These are phyloP conservation scores for Trichoderma erinaceum DNA, from an alignment of 495 filamentous ascomycete species.

Conservation along the genomic window DNA sequence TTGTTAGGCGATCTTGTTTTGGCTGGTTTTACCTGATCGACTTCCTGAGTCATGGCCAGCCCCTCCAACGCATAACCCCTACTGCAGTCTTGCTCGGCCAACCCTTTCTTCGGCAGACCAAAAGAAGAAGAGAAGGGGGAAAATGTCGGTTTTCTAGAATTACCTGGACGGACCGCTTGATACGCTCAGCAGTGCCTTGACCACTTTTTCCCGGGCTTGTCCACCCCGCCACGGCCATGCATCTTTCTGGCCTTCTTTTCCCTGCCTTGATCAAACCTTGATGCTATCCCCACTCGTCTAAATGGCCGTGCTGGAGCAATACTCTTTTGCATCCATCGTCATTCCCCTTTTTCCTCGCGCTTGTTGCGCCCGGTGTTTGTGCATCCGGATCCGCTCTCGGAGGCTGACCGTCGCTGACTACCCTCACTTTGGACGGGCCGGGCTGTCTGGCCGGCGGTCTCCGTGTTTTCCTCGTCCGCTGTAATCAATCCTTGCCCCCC, in stretches of 20 bases:
- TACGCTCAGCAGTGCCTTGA: background rate
- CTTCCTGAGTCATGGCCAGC: background rate
- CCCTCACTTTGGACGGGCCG: background rate
- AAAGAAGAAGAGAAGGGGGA: background rate
- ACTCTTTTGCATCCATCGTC: conserved; percentile 4
- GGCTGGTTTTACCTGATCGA: background rate
- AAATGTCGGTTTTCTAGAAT: background rate
- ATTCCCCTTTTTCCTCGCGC: conserved; percentile 5
- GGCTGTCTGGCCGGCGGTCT: background rate
- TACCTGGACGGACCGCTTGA: background rate
- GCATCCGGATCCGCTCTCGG: conserved; percentile 10
- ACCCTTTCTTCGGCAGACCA: background rate
- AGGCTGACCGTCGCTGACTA: background rate
- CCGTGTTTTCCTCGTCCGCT: conserved; percentile 9
- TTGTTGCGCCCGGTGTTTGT: conserved; percentile 6
- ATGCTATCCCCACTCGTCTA: conserved; percentile 9
- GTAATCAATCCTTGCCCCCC: background rate
- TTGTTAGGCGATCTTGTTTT: background rate
- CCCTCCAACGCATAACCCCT: background rate
- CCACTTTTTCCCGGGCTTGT: background rate
- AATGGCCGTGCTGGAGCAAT: conserved; percentile 9
- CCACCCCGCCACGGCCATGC: conserved; percentile 12
- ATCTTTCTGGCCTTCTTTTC: background rate
- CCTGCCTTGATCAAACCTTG: conserved; percentile 9
- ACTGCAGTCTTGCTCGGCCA: background rate